Base-by-base conservation (phyloP, 78 protist genomes). In the Tieghemostelium lacteum region DNA sequence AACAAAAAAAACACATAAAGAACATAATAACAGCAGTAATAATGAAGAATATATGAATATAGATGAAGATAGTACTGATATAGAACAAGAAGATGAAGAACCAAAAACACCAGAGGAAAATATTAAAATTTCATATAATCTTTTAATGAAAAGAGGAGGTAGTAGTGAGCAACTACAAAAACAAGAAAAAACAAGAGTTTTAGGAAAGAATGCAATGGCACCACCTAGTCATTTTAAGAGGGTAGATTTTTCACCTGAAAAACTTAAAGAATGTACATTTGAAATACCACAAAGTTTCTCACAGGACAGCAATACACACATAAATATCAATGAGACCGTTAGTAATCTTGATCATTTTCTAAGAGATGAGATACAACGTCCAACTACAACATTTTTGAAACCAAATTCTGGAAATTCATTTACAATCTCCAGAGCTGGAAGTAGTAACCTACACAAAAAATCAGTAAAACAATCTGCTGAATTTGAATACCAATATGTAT, bases 401-500 rank as follows among this genome's bases (percentile, higher is more conserved):
- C 6, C 6, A 6, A 45, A 45, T 10, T 45, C n/a, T 45, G 10
- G 10, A 6, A 10, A 10, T 45, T 45, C 52, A 45, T 10, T 45
- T n/a, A n/a, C n/a, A n/a, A n/a, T n/a, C n/a, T n/a, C n/a, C n/a
- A n/a, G n/a, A n/a, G n/a, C n/a, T n/a, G n/a, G n/a, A n/a, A n/a
- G n/a, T n/a, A 26, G 20, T 26, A 12, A 63, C 22, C 36, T 16
- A 49, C 24, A 49, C 54, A 49, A 49, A 8, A 49, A 49, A 12
- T 49, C 8, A 49, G 8, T 12, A 16, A 49, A 49, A 49, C 54
- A 49, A 49, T 7, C 33, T 0, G 73, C 31, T 42, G 26, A 31
- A 67, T 67, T 67, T n/a, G 75, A 67, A 67, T 67, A 67, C 42
- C 75, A 67, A 67, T 67, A 42, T 67, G 75, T 67, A 65, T 19